Conservation (phyloP, 768 basidiomycete species). For the Suillus variegatus region DNA sequence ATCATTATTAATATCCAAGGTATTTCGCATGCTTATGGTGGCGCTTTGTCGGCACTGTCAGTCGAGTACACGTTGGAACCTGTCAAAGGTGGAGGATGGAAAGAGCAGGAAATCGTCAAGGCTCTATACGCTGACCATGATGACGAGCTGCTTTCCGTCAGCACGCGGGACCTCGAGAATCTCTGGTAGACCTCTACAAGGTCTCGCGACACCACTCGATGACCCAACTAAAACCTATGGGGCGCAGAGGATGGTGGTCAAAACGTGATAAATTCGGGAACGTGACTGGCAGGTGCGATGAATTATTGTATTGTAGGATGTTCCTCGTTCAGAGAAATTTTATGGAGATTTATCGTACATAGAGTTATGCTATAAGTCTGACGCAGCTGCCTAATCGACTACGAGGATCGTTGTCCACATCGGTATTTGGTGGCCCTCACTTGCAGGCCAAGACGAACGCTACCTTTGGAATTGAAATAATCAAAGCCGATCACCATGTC, state of each 20-base stretch:
- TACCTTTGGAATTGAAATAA: too few relatives aligned
- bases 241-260: background rate
- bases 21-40: conserved; percentile 97
- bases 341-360: background rate
- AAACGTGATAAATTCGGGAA: background rate
- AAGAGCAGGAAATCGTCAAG: conserved; percentile 38
- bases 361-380: background rate
- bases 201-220: background rate
- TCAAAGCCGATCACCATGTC: background rate
- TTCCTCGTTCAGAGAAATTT: background rate
- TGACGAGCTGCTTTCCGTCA: conserved; percentile 29
- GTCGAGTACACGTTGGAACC: conserved; percentile 84
- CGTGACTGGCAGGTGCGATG: background rate
- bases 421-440: background rate
- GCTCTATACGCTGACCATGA: conserved; percentile 35
- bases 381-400: background rate
- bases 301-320: background rate
- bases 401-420: background rate
- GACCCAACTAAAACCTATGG: background rate
- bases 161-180: conserved; percentile 28
- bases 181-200: conserved; percentile 9
- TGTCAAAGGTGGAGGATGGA: conserved; percentile 36
- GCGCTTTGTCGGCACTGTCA: conserved; percentile 83
- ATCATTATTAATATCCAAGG: conserved; percentile 40
- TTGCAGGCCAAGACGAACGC: background rate